Percentiles rank a stretch among this genome's conserved stretches.
Conservation (phyloP, 177 flowering plant genomes). For the Telopea speciosissima region DNA sequence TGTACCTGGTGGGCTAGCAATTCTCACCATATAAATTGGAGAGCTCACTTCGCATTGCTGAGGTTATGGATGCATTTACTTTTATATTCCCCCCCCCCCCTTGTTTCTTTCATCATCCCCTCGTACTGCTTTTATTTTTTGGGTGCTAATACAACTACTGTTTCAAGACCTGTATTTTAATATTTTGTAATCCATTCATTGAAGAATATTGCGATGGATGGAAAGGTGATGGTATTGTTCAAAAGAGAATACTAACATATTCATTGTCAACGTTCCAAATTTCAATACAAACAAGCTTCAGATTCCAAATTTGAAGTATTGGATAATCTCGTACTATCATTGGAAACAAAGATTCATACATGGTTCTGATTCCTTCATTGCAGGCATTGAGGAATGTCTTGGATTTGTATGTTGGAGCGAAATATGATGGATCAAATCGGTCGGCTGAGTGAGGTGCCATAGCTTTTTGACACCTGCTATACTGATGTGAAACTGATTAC, state of each 20-base stretch:
- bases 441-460: slow-evolving; percentile 16
- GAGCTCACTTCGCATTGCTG: neutral
- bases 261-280: neutral
- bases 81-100: no score
- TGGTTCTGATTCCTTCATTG: slow-evolving; percentile 10
- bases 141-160: neutral
- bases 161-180: neutral
- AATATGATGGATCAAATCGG: slow-evolving; percentile 26
- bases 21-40: neutral
- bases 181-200: neutral
- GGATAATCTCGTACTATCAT: neutral
- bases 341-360: neutral
- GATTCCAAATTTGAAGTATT: neutral
- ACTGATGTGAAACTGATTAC: no score
- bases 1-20: no score
- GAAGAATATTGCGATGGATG: neutral
- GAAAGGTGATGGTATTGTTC: neutral
- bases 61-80: neutral
- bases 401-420: slow-evolving; percentile 58
- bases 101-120: neutral
- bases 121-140: neutral
- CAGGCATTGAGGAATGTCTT: slow-evolving; percentile 79
- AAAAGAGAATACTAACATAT: neutral
- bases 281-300: neutral
- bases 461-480: neutral